phyloP scores from a whole-genome alignment of 345 rosid species.

The Acer negundo region DNA sequence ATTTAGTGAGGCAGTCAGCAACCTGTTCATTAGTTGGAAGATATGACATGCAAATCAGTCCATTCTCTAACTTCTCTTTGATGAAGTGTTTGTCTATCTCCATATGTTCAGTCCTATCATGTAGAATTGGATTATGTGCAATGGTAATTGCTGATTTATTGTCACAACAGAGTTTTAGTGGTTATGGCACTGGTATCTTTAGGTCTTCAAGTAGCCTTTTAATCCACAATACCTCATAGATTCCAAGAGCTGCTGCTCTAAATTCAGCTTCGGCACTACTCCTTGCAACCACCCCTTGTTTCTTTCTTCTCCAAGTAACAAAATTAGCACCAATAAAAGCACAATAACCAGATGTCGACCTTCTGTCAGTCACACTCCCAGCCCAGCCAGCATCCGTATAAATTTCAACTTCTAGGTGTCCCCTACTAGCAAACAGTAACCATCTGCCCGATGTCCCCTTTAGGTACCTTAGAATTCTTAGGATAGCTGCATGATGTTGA shows the following conservation, averaged over 20 bases:
- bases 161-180: neutral
- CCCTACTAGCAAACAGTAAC: neutral
- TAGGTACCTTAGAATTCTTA: neutral
- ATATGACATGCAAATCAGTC: neutral
- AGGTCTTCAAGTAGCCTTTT: neutral
- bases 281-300: neutral
- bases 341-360: neutral
- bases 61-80: neutral
- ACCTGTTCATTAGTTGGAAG: neutral
- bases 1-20: neutral
- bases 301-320: constrained; percentile 5
- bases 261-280: neutral
- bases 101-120: neutral
- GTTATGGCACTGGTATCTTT: neutral
- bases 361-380: neutral
- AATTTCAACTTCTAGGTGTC: neutral
- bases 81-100: neutral
- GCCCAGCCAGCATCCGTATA: neutral
- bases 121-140: neutral
- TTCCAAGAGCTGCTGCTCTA: neutral
- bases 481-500: neutral
- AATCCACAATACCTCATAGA: neutral
- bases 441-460: neutral
- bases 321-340: constrained; percentile 5
- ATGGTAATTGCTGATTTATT: neutral